Base-by-base conservation (phyloP, 192 early-diverging fungal genomes). In the Umbelopsis vinacea region DNA sequence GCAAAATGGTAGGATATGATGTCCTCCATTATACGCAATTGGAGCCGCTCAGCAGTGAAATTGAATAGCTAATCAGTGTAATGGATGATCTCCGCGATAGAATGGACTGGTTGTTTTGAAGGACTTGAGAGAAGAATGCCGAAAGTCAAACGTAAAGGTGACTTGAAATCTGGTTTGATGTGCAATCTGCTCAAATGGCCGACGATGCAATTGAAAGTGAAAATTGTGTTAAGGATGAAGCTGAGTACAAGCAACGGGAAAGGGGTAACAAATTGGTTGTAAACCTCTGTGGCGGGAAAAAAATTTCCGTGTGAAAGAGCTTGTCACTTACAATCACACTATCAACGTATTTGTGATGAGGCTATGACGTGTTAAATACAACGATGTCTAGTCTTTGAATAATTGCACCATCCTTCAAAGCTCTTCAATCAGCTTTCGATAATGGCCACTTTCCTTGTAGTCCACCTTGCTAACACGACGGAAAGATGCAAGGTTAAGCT, bases 1-100 rank as follows among this genome's bases (percentile, higher is more conserved):
- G 82, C 74, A 66, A 83, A 83, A 68, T 83, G 82, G 46, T 83
- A 83, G 23, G 76, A 79, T 23, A 81, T 74, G 35, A 70, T 66
- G 53, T 81, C 82, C 21, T 81, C 79, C 82, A 83, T 83, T 47
- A 33, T 37, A 29, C 57, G 48, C 1, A 63, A 26, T 33, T 17
- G 57, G 26, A 37, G 17, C n/a, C 15, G 14, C 48, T n/a, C 48
- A 50, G 17, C 48, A 50, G n/a, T 50, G 48, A 50, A 50, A 50
- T 50, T 50, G 0, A 6, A 17, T 0, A 50, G 48, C 15, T 50
- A 6, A 17, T n/a, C 15, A n/a, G 2, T 10, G 15, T 15, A 6
- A 17, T n/a, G 7, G 48, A 21, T 21, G 5, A 5, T 17, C 48
- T 50, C 48, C 48, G 48, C 48, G n/a, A 50, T n/a, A 50, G 17